Percentiles rank a stretch among this genome's conserved stretches.
Conservation (phyloP, 306 rosid species). For the Quercus robur region DNA sequence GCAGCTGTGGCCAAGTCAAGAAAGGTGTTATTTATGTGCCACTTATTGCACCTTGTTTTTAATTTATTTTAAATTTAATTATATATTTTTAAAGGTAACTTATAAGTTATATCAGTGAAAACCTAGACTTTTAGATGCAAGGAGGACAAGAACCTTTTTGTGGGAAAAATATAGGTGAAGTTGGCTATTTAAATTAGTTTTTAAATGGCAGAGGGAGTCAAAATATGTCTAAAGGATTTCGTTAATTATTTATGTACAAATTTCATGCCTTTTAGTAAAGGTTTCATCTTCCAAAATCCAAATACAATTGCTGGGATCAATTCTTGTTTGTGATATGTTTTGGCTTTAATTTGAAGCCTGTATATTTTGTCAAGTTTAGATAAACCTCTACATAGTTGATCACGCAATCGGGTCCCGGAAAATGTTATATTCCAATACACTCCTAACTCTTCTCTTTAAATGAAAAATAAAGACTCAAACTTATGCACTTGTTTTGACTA, state of each 20-base stretch:
- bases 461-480: neutral
- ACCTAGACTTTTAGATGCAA: no score
- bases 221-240: neutral
- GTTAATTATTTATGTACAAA: neutral
- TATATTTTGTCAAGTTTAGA: neutral
- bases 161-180: no score
- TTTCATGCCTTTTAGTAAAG: neutral
- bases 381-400: neutral
- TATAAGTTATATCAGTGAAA: no score
- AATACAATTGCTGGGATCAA: neutral
- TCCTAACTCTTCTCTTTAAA: neutral
- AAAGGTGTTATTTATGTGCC: conserved; percentile 34
- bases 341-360: neutral
- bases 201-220: neutral
- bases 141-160: no score
- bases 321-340: neutral
- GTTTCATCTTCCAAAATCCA: neutral
- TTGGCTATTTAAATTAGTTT: neutral
- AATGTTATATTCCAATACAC: neutral
- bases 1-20: conserved; percentile 47
- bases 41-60: neutral
- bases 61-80: no score
- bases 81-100: neutral
- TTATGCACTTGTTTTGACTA: neutral
- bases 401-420: neutral